Evolutionary conservation across 768 basidiomycete species (phyloP), one percentile per base, ranked within the genome.

Genomic region (Tephrocybe rancida): DNA sequence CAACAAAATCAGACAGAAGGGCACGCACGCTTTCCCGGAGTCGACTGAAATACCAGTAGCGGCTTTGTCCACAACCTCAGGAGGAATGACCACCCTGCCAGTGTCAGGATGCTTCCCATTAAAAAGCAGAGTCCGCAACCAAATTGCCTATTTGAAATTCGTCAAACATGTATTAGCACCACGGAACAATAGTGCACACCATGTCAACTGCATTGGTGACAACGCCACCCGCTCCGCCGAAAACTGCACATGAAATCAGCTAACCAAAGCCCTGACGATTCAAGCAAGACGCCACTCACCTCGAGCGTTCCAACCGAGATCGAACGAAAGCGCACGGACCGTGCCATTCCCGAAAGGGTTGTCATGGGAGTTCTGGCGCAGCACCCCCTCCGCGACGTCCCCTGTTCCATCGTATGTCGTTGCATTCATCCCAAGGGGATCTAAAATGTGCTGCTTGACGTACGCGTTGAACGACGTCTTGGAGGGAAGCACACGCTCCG

Each of bases 71-170:
- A 68, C 18, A 1, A 67, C 66, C 13, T 60, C 58, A 0, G 58
- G 11, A 9, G 69, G 67, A 43, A 70, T 65, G 30, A 70, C 60
- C 2, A 58, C 48, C 4, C 24, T 52, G 34, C 62, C 63, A 3
- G 64, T 69, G 8, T 50, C 59, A 7, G 69, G 66, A 44, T 69
- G 56, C 8, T 52, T 42, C n/a, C 70, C 70, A 14, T 60, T 45
- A 0, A 27, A 35, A 4, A 52, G 21, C 10, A 50, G 47, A 26
- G 16, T 25, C 38, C 63, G 60, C 1, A 67, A 55, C 64, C 64
- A 67, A 2, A 30, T 54, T 19, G 53, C 39, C 53, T 54, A 16
- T n/a, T n/a, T 6, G 7, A 5, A 38, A 7, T 14, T 21, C 21
- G 29, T 21, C 3, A 41, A 21, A 21, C n/a, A 21, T 18, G 10